Evolutionary conservation across 257 asterid genomes (phyloP), one percentile per base, ranked within the genome.

Genomic region (Primulina huaijiensis): DNA sequence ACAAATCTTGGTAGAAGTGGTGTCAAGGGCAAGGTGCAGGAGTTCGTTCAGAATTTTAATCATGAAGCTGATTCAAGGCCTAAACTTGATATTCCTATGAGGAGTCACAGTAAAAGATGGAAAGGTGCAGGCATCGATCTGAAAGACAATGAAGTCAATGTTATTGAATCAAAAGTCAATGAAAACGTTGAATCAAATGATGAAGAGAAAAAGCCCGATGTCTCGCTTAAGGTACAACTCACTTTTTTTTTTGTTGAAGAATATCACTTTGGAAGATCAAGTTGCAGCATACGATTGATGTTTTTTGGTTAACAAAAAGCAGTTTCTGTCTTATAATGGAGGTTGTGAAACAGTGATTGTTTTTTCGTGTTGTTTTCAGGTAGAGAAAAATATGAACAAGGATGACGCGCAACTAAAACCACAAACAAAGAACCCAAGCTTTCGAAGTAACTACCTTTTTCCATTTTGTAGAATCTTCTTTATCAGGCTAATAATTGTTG

Each of bases 11-110:
- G 62, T 69, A 83, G 70, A 77, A 71, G 60, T 72, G 76, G 83
- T 79, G 84, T 69, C 40, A 82, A 78, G 70, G 87, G 95, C 50
- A 92, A 89, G 80, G 92, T 93, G 27, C 85, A 78, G 64, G 91
- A 89, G 37, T 90, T 90, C 68, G 97, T 85, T 46, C 87, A 90
- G 78, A 84, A 84, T 58, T 87, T 93, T 79, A 86, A 84, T 72
- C 87, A 81, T 11, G 96, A 86, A 69, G 62, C 69, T 63, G 79
- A 77, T 73, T 72, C 76, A 21, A 78, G 63, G 8, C 46, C 76
- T 29, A 80, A 83, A 73, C 69, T 57, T 61, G 82, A 81, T 58
- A 69, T 66, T 67, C 64, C 43, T 20, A 74, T 64, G 46, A 76
- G 76, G 72, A 86, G 76, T 60, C 80, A 59, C 53, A 85, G 85